Conservation (phyloP, 192 early-diverging fungal genomes). For the Coemansia sp. region DNA sequence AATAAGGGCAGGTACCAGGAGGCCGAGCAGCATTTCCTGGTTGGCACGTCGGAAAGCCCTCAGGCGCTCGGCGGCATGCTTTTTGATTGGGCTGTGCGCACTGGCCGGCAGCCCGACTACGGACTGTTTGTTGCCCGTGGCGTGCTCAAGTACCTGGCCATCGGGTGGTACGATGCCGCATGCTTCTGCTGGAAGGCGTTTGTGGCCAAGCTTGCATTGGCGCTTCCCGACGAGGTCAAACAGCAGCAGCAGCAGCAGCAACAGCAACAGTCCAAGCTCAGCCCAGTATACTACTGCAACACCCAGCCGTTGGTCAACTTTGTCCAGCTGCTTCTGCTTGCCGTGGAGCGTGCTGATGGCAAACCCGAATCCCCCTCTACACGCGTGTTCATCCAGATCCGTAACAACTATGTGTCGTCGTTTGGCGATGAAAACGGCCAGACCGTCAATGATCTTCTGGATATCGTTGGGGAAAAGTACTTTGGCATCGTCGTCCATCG, state of each 20-base stretch:
- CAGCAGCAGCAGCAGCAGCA: constrained; percentile 27
- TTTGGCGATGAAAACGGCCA: constrained; percentile 40
- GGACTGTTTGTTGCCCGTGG: constrained; percentile 80
- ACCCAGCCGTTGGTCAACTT: constrained; percentile 65
- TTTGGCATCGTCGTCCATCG: constrained; percentile 54
- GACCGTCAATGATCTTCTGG: constrained; percentile 33
- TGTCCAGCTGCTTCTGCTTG: constrained; percentile 64
- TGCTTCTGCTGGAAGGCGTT: constrained; percentile 56
- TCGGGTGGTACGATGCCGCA: constrained; percentile 58
- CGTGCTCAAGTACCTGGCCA: constrained; percentile 74
- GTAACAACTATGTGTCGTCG: constrained; percentile 28
- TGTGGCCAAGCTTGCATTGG: constrained; percentile 28
- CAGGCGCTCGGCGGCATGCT: constrained; percentile 71
- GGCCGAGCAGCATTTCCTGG: constrained; percentile 84
- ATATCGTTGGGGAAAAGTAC: constrained; percentile 42
- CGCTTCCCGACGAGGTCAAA: constrained; percentile 13
- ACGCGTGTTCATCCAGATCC: constrained; percentile 27
- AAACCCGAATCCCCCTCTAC: constrained; percentile 24
- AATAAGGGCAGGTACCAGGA: constrained; percentile 71
- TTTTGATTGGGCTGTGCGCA: constrained; percentile 71
- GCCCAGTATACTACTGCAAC: constrained; percentile 47
- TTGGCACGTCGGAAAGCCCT: constrained; percentile 83
- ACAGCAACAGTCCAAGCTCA: constrained; percentile 51
- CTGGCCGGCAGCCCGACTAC: constrained; percentile 58
- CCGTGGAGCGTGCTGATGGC: constrained; percentile 60